Conservation (phyloP, 2,329 filamentous ascomycete genomes). For the Eutypa lata region DNA sequence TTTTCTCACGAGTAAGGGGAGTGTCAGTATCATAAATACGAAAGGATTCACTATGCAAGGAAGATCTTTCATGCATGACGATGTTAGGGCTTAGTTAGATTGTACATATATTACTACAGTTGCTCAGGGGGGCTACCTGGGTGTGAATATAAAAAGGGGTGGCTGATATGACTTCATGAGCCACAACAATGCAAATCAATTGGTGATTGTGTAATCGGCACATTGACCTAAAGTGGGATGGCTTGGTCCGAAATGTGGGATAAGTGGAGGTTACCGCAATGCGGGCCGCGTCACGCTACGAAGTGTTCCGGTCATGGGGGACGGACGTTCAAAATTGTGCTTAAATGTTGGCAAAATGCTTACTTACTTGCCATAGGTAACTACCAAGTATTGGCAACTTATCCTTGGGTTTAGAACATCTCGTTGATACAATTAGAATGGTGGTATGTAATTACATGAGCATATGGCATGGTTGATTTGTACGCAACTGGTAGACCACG, state of each 20-base stretch:
- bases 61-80: background rate
- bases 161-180: background rate
- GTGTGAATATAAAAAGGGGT: background rate
- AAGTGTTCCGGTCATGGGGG: too few relatives aligned
- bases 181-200: background rate
- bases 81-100: too few relatives aligned
- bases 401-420: background rate
- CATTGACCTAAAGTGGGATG: background rate
- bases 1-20: slow-evolving; percentile 2
- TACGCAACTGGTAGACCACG: too few relatives aligned
- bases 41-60: background rate
- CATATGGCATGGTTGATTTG: too few relatives aligned
- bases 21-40: background rate
- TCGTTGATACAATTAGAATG: too few relatives aligned
- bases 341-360: too few relatives aligned
- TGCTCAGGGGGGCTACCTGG: background rate
- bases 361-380: too few relatives aligned
- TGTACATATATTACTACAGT: background rate
- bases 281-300: too few relatives aligned
- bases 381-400: background rate
- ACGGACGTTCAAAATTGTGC: too few relatives aligned
- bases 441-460: too few relatives aligned
- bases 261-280: background rate
- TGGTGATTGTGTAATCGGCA: background rate
- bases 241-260: background rate